A percentile compares a stretch with the other conserved stretches of the same genome.
Evolutionary conservation across 2,329 filamentous ascomycete genomes (phyloP).

Genomic region (Thelonectria blattea): DNA sequence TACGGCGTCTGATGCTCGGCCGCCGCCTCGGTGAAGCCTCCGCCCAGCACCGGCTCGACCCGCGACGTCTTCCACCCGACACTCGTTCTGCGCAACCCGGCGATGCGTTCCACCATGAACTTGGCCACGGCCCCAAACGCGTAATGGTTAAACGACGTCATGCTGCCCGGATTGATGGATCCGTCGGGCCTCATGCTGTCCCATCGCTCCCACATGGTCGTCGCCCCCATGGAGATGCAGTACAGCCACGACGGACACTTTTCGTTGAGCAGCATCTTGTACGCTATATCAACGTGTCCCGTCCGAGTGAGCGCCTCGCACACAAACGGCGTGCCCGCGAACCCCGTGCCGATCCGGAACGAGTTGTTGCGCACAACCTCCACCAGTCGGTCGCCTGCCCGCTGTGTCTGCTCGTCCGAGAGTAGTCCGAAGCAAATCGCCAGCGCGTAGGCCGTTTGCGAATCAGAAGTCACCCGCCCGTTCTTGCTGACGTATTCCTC

Average conservation of each 20-base stretch:
- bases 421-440: constrained; percentile 33
- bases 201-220: constrained; percentile 52
- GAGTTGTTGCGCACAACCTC: constrained; percentile 28
- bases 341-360: constrained; percentile 34
- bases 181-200: constrained; percentile 47
- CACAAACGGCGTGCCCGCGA: constrained; percentile 48
- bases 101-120: constrained; percentile 43
- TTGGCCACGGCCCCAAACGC: constrained; percentile 47
- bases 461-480: constrained; percentile 30
- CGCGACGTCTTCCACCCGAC: constrained; percentile 36
- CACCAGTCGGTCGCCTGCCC: constrained; percentile 24
- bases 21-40: constrained; percentile 29
- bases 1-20: constrained; percentile 33
- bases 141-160: constrained; percentile 53
- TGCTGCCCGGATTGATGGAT: constrained; percentile 46
- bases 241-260: constrained; percentile 47
- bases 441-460: constrained; percentile 33
- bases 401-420: not conserved
- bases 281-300: constrained; percentile 35
- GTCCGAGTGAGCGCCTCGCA: constrained; percentile 31
- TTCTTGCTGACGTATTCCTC: constrained; percentile 34
- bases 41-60: constrained; percentile 27
- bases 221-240: constrained; percentile 47
- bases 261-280: constrained; percentile 46
- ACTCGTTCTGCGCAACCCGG: constrained; percentile 29